Conservation (phyloP, 495 filamentous ascomycete species). For the Penicillium pulvis region DNA sequence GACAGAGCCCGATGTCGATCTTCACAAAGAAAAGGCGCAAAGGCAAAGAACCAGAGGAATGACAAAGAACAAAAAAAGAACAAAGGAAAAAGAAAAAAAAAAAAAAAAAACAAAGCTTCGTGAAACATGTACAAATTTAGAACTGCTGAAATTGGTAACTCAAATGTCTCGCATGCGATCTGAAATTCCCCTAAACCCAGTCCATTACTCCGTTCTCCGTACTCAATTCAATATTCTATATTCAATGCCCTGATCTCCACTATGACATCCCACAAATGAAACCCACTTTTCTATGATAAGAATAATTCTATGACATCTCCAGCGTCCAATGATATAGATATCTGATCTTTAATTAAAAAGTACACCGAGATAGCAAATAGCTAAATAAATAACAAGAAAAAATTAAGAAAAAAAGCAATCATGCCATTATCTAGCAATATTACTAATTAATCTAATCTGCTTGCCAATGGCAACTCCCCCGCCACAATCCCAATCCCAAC, state of each 20-base stretch:
- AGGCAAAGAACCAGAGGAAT: not conserved
- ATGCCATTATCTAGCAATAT: not conserved
- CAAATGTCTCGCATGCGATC: not conserved
- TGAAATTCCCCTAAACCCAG: not conserved
- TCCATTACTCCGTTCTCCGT: no score
- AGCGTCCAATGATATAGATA: not conserved
- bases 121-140: not conserved
- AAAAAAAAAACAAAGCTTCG: not conserved
- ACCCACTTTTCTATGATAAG: not conserved
- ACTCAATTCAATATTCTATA: not conserved
- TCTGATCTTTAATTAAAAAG: not conserved
- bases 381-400: no score
- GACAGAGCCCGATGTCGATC: constrained; percentile 5
- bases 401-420: no score
- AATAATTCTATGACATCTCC: not conserved
- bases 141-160: not conserved
- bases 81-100: not conserved
- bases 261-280: not conserved
- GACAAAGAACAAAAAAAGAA: not conserved
- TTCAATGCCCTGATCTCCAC: not conserved
- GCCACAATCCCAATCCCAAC: not conserved
- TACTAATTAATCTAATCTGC: not conserved
- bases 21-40: not conserved
- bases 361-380: not conserved
- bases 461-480: not conserved